Evolutionary conservation across 2,329 filamentous ascomycete genomes (phyloP), one percentile per base, ranked within the genome.

Genomic region (Diplodia intermedia): DNA sequence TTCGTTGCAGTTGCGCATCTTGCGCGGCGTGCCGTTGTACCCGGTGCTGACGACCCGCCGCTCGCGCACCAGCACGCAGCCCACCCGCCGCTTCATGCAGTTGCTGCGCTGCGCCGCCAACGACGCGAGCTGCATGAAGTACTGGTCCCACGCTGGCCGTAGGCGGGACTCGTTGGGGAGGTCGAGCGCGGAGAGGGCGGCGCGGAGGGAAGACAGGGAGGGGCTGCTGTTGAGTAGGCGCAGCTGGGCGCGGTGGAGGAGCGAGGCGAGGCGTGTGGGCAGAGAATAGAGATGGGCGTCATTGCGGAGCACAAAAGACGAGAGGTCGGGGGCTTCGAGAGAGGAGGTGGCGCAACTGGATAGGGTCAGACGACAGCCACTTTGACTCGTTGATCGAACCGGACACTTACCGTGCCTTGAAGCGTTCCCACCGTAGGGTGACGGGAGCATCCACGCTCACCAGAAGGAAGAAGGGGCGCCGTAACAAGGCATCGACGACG

Each of bases 51-150:
- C 92, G 71, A 99, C 95, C 72, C 94, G 88, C 74, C 89, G 90
- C 75, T 93, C 90, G 71, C 90, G 86, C 40, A 98, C 94, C 11
- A 99, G 85, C 7, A 98, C 95, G 80, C 94, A 97, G 8, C 95
- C 95, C 1, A 99, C 95, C 71, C 94, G 89, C 36, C 95, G 87
- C 82, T 98, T 97, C 95, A 99, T 99, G 83, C 95, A 99, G 80
- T 99, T 99, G 76, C 90, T 93, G 71, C 95, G 88, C 73, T 93
- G 91, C 0, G 94, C 92, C 8, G 95, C 95, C 57, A 99, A 88
- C 40, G 91, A 93, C 5, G 95, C 94, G n/a, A 99, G 85, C 50
- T 92, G 89, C 95, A 99, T 99, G 77, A 99, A 99, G 82, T 99
- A 99, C 74, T 91, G 90, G 80, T 99, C 95, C 95, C 95, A 99